Evolutionary conservation across 805 yeast species (phyloP), one percentile per base, ranked within the genome.

Genomic region (Kuraishia hungarica): DNA sequence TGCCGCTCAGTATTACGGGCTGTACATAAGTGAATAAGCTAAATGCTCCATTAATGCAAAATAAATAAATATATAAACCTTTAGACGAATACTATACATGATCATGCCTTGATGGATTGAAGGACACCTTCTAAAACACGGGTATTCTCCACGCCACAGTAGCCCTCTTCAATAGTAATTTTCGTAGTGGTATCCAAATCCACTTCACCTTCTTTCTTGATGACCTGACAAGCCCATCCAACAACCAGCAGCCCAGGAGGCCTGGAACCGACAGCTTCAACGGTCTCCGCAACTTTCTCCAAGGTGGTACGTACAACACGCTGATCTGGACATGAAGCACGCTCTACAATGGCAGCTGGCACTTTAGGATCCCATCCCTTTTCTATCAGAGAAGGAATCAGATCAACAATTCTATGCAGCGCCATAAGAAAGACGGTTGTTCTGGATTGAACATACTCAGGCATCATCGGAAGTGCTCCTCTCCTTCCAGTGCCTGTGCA

Each of bases 401-500:
- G 72, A 11, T 82, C 85, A 5, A 74, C 75, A 5, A 82, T 79
- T 57, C 97, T 77, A 64, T 92, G 97, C 54, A 93, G 73, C 0
- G 97, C 86, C 98, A 93, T 93, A 39, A 93, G 68, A 62, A 92
- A 92, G 1, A 93, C 83, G 0, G 96, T 86, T 0, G 98, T 93
- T 61, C 97, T 75, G 2, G 86, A 72, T 51, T 72, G 66, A 6
- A 83, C 87, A 69, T 78, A 92, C 52, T 81, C 86, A 1, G 98
- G 97, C 17, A 89, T 71, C 52, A 75, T 75, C 1, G 97, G 97
- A 52, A 89, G 67, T 2, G 83, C 84, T 5, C 97, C 98, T 39
- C 86, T 82, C 55, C 94, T 82, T 1, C 97, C 97, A 0, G 97
- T 91, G 2, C 98, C 98, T 0, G 98, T 93, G 69, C 97, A 90